phyloP scores from a whole-genome alignment of 495 filamentous ascomycete genomes.

The Hypoxylon trugodes region DNA sequence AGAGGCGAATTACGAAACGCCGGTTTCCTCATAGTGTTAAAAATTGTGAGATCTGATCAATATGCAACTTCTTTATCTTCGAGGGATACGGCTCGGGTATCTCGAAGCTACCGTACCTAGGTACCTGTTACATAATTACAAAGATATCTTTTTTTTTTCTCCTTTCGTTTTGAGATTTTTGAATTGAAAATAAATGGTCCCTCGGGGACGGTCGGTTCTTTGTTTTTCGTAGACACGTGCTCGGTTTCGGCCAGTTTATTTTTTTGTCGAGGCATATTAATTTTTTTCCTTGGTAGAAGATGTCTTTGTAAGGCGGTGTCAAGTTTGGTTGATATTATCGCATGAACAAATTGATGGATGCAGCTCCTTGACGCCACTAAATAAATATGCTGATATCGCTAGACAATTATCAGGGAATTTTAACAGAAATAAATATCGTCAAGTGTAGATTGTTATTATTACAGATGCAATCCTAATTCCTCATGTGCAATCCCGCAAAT shows the following conservation, averaged over 20 bases:
- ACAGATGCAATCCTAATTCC: conserved; percentile 18
- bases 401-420: neutral
- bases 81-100: too few relatives aligned
- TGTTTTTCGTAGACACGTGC: too few relatives aligned
- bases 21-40: neutral
- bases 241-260: neutral
- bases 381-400: neutral
- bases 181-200: conserved; percentile 2
- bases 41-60: neutral
- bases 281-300: too few relatives aligned
- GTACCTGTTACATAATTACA: neutral
- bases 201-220: conserved; percentile 13
- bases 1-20: conserved; percentile 1
- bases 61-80: too few relatives aligned
- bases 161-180: neutral
- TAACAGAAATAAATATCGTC: neutral
- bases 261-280: neutral
- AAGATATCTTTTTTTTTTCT: neutral
- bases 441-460: conserved; percentile 14
- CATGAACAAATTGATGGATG: neutral
- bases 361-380: neutral
- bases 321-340: neutral
- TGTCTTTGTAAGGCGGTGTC: neutral
- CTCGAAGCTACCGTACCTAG: too few relatives aligned
- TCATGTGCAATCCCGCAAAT: too few relatives aligned